Evolutionary conservation across 345 rosid species (phyloP), one percentile per base, ranked within the genome.

Genomic region (Brassica rapa): DNA sequence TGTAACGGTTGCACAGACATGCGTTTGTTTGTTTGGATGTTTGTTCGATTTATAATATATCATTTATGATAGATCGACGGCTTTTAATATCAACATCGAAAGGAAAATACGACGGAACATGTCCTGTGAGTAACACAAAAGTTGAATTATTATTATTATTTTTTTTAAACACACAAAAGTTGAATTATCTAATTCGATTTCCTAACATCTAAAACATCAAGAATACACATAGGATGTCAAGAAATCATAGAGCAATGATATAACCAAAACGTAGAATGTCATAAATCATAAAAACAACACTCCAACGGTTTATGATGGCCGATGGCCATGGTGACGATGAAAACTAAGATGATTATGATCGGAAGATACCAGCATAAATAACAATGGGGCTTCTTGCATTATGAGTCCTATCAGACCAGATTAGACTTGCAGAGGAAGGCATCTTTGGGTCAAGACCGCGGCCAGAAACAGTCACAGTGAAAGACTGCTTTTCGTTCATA

Each of bases 381-480:
- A 78, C 77, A 66, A 82, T 82, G 3, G 85, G 80, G 64, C 80
- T 84, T 77, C 82, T 77, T 6, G 78, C 81, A 8, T 4, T 63
- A 27, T 68, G 86, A 23, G 41, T 71, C 8, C 79, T 79, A 64
- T 84, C 86, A 51, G 64, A 84, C 84, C 86, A 84, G 14, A 81
- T 72, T 19, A 84, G 23, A 24, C 62, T 67, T 63, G 76, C 82
- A 27, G 86, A 81, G 0, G 62, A 35, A 62, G 71, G 79, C 59
- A 62, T 46, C 0, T 51, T 24, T 16, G 66, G 23, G 25, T 37
- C n/a, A n/a, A 69, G 85, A 41, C 19, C 37, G 9, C 1, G 33
- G 29, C 77, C 81, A 2, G 65, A 15, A 30, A 86, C 86, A 12
- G 70, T 81, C 74, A 89, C 88, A 0, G 6, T 46, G 46, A 89